phyloP scores from a whole-genome alignment of 345 rosid species.

The Citrus trifoliata region DNA sequence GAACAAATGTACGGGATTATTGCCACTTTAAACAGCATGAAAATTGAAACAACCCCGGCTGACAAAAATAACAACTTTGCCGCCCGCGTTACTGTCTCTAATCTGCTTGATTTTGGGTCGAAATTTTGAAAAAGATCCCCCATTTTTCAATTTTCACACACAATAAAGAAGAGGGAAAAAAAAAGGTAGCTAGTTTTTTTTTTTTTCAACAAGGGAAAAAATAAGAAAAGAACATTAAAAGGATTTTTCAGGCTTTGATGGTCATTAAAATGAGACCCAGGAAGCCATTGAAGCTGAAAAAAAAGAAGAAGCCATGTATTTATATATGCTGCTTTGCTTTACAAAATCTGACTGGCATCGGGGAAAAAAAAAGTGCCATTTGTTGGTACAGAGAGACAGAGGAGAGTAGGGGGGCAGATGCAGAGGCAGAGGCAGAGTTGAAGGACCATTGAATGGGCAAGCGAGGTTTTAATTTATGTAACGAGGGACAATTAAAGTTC shows the following conservation, averaged over 20 bases:
- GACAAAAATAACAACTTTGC: slow-evolving; percentile 28
- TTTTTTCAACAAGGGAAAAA: not conserved
- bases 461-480: not conserved
- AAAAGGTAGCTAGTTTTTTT: too few species aligned
- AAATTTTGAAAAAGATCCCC: slow-evolving; percentile 14
- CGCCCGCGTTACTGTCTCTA: slow-evolving; percentile 27
- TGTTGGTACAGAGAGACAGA: not conserved
- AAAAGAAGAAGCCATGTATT: not conserved
- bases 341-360: not conserved
- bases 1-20: slow-evolving; percentile 32
- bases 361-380: too few species aligned
- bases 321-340: not conserved
- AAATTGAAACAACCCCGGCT: slow-evolving; percentile 31
- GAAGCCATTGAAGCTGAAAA: slow-evolving; percentile 13
- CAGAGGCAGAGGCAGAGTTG: too few species aligned
- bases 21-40: slow-evolving; percentile 33
- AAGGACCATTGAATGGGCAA: not conserved
- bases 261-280: slow-evolving; percentile 5
- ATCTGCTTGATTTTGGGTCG: slow-evolving; percentile 3
- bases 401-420: fast-evolving
- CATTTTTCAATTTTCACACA: slow-evolving; percentile 12
- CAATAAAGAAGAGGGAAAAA: not conserved
- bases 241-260: not conserved
- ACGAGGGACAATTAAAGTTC: not conserved
- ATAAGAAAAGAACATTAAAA: not conserved